A percentile compares a stretch with the other conserved stretches of the same genome.
These are phyloP conservation scores for Solanum aculeatissimum DNA, from an alignment of 305 asterid genomes.

Conservation along the genomic window DNA sequence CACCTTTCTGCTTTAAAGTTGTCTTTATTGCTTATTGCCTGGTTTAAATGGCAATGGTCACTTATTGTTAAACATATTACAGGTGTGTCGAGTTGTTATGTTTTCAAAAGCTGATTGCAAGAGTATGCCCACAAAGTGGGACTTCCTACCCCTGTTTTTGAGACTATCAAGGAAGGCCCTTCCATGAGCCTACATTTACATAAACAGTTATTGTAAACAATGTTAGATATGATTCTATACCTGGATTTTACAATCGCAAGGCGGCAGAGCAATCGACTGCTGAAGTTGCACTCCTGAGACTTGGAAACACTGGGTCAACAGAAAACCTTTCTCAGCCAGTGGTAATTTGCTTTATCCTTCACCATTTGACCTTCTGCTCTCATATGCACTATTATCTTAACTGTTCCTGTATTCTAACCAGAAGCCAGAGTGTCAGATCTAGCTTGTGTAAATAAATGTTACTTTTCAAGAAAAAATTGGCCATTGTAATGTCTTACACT, in stretches of 20 bases:
- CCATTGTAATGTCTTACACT: neutral
- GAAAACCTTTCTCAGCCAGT: slow-evolving; percentile 57
- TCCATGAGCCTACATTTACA: slow-evolving; percentile 78
- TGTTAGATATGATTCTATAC: slow-evolving; percentile 69
- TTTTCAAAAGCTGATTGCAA: slow-evolving; percentile 88
- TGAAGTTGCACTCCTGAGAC: slow-evolving; percentile 78
- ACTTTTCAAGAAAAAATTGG: neutral
- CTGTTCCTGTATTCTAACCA: neutral
- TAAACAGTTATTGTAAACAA: slow-evolving; percentile 55
- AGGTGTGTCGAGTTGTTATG: slow-evolving; percentile 72
- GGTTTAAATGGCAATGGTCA: neutral
- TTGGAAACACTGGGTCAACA: slow-evolving; percentile 27
- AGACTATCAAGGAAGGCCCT: slow-evolving; percentile 79
- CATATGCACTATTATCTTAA: neutral
- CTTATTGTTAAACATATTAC: neutral
- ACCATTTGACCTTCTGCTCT: neutral
- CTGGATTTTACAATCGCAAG: slow-evolving; percentile 84
- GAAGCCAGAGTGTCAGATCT: neutral
- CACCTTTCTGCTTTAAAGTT: neutral
- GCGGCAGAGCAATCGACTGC: slow-evolving; percentile 99
- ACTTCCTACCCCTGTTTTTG: slow-evolving; percentile 57
- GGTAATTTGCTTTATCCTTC: slow-evolving; percentile 30
- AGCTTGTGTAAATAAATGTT: neutral
- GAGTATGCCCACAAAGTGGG: slow-evolving; percentile 86
- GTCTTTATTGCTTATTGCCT: neutral